A percentile compares a stretch with the other conserved stretches of the same genome.
phyloP scores from a whole-genome alignment of 345 rosid genomes.

The Noccaea caerulescens region DNA sequence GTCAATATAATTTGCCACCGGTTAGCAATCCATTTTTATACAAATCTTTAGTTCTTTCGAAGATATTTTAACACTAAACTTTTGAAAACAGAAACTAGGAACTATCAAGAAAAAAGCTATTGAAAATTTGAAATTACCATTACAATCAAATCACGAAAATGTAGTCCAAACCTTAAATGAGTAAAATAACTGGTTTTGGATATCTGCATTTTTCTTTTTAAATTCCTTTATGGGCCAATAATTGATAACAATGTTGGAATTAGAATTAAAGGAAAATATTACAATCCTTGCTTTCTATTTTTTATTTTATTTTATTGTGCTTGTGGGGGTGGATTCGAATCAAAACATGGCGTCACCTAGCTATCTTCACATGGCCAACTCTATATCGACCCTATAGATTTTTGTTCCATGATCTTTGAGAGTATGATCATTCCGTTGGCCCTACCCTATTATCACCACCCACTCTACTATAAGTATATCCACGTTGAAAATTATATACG shows the following conservation, averaged over 20 bases:
- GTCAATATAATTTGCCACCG: too few species aligned
- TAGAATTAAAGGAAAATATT: background rate
- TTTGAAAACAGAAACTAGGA: too few species aligned
- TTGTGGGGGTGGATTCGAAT: conserved; percentile 28
- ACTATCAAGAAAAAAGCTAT: too few species aligned
- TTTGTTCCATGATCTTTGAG: conserved; percentile 26
- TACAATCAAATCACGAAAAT: background rate
- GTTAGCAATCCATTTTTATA: too few species aligned
- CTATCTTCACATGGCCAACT: conserved; percentile 27
- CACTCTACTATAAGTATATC: conserved; percentile 19
- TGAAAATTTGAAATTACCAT: background rate
- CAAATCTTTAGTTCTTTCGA: too few species aligned
- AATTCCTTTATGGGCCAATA: conserved; percentile 12
- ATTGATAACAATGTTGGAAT: background rate
- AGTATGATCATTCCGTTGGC: conserved; percentile 21
- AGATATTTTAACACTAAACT: too few species aligned
- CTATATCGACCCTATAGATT: conserved; percentile 27
- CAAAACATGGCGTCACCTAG: conserved; percentile 22
- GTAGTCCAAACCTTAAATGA: background rate
- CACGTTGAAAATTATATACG: conserved; percentile 14
- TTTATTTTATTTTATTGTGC: background rate
- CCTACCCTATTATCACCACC: conserved; percentile 33
- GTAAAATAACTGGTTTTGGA: background rate
- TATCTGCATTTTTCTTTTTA: background rate
- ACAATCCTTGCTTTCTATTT: background rate